phyloP scores from a whole-genome alignment of 2,329 filamentous ascomycete species.

The Falciphora oryzae region DNA sequence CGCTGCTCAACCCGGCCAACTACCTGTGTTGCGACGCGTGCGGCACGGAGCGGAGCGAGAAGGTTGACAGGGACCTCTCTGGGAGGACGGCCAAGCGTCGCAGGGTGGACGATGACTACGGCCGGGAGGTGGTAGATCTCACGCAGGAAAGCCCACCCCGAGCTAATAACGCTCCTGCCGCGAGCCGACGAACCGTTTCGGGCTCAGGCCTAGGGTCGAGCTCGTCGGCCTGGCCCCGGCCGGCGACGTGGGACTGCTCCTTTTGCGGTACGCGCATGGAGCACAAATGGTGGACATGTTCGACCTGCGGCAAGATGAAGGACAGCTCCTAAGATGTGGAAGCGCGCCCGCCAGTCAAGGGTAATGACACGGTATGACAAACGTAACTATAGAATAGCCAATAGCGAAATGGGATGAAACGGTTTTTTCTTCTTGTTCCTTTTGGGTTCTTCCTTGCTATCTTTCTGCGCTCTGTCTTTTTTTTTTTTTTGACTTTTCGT shows the following conservation, averaged over 20 bases:
- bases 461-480: background rate
- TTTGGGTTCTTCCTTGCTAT: background rate
- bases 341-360: too few relatives aligned
- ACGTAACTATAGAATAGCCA: background rate
- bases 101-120: conserved; percentile 7
- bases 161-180: background rate
- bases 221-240: conserved; percentile 10
- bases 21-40: conserved; percentile 54
- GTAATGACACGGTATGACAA: background rate
- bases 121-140: conserved; percentile 7
- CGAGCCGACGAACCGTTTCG: background rate
- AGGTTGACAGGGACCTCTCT: conserved; percentile 14
- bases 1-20: conserved; percentile 46
- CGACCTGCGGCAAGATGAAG: conserved; percentile 49
- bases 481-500: background rate
- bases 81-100: conserved; percentile 7
- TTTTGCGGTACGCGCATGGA: conserved; percentile 48
- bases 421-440: background rate
- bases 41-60: conserved; percentile 34
- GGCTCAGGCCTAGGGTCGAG: background rate
- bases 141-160: background rate
- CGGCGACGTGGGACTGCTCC: conserved; percentile 31
- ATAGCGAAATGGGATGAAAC: background rate
- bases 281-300: conserved; percentile 52
- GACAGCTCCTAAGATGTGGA: conserved; percentile 30